Evolutionary conservation across 2,329 filamentous ascomycete species (phyloP).

Genomic region (Botrytis tulipae): DNA sequence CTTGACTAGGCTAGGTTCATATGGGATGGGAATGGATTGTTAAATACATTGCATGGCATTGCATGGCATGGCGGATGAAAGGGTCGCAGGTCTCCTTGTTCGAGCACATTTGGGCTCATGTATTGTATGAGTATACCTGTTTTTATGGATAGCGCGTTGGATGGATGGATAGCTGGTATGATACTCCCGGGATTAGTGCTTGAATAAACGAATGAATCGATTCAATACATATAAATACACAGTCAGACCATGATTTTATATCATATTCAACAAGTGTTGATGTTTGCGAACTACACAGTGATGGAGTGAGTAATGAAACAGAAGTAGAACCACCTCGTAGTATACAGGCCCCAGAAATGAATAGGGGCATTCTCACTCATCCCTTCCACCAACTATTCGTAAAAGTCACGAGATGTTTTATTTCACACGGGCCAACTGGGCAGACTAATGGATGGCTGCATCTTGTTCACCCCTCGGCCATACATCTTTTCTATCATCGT

Average conservation of each 20-base stretch:
- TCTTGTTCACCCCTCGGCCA: not conserved
- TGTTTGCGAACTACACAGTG: not conserved
- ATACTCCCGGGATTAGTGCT: slow-evolving; percentile 3
- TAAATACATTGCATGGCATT: not conserved
- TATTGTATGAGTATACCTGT: not conserved
- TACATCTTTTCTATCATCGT: not conserved
- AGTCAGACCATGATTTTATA: not conserved
- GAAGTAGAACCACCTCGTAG: not conserved
- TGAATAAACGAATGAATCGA: not conserved
- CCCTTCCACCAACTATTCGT: too few species aligned
- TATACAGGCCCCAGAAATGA: not conserved
- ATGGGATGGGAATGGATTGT: slow-evolving; percentile 2
- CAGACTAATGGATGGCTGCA: not conserved
- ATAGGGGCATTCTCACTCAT: not conserved
- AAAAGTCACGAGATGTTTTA: not conserved
- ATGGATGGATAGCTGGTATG: not conserved
- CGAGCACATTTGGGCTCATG: not conserved
- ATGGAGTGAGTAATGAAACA: not conserved
- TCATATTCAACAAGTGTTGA: not conserved
- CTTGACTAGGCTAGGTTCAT: not conserved
- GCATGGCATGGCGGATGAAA: not conserved
- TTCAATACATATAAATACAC: not conserved
- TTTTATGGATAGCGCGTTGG: not conserved
- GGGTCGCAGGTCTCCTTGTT: not conserved
- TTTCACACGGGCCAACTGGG: not conserved